A percentile compares a stretch with the other conserved stretches of the same genome.
phyloP scores from a whole-genome alignment of 345 rosid genomes.

The Arabis hirsuta region DNA sequence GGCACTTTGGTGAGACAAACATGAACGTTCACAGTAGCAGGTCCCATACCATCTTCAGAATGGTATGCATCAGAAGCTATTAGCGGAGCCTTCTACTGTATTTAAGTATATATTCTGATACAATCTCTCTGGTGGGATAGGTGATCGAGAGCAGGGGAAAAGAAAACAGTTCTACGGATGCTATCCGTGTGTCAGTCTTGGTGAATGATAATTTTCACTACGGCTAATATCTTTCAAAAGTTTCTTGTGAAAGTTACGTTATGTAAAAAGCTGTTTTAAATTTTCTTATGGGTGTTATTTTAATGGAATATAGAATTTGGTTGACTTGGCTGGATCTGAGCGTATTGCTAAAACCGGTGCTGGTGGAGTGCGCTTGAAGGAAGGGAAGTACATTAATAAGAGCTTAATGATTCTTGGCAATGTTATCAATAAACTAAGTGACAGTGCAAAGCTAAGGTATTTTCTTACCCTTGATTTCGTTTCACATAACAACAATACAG shows the following conservation, averaged over 20 bases:
- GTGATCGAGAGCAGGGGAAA: slow-evolving; percentile 90
- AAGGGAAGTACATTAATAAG: slow-evolving; percentile 94
- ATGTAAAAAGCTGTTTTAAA: not conserved
- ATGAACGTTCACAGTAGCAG: slow-evolving; percentile 96
- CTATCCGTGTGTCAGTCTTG: slow-evolving; percentile 87
- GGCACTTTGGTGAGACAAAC: slow-evolving; percentile 97
- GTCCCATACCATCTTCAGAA: slow-evolving; percentile 96
- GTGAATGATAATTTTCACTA: slow-evolving; percentile 49
- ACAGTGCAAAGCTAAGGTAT: slow-evolving; percentile 78
- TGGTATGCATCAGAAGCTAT: slow-evolving; percentile 55
- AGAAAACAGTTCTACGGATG: slow-evolving; percentile 56
- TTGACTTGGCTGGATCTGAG: slow-evolving; percentile 96
- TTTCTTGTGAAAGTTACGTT: slow-evolving; percentile 8
- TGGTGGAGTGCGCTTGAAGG: slow-evolving; percentile 87
- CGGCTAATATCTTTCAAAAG: slow-evolving; percentile 7
- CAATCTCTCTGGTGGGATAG: slow-evolving; percentile 47
- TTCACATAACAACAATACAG: not conserved
- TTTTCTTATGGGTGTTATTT: slow-evolving; percentile 5
- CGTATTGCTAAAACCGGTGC: slow-evolving; percentile 94
- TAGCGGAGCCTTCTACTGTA: not conserved
- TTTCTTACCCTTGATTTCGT: slow-evolving; percentile 15
- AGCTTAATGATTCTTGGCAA: slow-evolving; percentile 97
- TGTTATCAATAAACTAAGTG: slow-evolving; percentile 93
- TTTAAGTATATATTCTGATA: not conserved
- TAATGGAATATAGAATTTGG: slow-evolving; percentile 69